Evolutionary conservation across 2,329 filamentous ascomycete genomes (phyloP).

Genomic region (Pestalotiopsis sp.): DNA sequence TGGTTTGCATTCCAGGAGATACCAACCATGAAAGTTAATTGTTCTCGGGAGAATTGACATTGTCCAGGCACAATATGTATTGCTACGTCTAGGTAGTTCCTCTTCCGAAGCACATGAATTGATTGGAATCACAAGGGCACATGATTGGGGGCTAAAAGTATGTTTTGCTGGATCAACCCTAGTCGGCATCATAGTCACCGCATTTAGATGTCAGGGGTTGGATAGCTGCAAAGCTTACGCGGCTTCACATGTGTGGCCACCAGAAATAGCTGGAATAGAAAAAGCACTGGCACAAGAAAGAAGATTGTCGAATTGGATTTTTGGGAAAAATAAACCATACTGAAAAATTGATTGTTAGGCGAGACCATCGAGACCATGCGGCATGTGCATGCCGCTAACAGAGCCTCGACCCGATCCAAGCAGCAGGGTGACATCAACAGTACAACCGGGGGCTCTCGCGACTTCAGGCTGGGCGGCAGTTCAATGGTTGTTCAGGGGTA

Average conservation of each 20-base stretch:
- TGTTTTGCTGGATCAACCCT: not conserved
- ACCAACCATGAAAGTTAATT: too few relatives aligned
- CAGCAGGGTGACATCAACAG: conserved; percentile 6
- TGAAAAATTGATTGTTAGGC: not conserved
- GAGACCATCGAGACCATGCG: not conserved
- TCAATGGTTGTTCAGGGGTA: not conserved
- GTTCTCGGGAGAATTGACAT: too few relatives aligned
- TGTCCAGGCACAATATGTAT: not conserved
- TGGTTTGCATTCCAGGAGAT: too few relatives aligned
- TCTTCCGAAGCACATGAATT: not conserved
- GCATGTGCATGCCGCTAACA: conserved; percentile 2
- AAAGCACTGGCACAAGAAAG: not conserved
- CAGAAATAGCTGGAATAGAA: too few relatives aligned
- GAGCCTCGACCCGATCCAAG: not conserved
- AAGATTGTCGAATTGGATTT: not conserved
- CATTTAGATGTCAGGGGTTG: not conserved
- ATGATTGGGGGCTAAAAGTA: not conserved
- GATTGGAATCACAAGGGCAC: not conserved
- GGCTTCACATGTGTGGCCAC: not conserved
- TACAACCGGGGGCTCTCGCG: not conserved
- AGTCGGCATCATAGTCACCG: not conserved
- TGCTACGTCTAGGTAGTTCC: not conserved
- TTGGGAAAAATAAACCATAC: not conserved
- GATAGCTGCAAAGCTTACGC: conserved; percentile 4
- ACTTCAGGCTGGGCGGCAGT: conserved; percentile 1